Base-by-base conservation (phyloP, 1,284 basidiomycete species). In the Ceratobasidium sp. region DNA sequence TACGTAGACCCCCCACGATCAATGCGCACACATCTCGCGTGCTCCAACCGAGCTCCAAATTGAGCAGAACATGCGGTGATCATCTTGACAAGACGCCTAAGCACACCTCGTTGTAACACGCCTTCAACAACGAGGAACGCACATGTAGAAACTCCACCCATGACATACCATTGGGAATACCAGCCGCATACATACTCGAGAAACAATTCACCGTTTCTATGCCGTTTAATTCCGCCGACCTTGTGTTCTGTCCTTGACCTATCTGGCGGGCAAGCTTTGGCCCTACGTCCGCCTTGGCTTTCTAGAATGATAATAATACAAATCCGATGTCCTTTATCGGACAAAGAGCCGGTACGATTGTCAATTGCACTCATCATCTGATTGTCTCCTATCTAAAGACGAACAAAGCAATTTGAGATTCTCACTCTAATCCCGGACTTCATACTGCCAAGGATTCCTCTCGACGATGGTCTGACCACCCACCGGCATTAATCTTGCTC, bases 391-490 rank as follows among this genome's bases (percentile, higher is more conserved):
- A 3, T 18, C 43, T 10, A 45, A 45, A 45, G 18, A 45, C 9
- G 43, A n/a, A 45, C 14, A 6, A 39, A 6, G 36, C 36, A 6
- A n/a, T n/a, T n/a, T n/a, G n/a, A n/a, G n/a, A n/a, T n/a, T n/a
- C n/a, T n/a, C n/a, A n/a, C n/a, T n/a, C n/a, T n/a, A 58, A 58
- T 58, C 57, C 57, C 57, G 57, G 23, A 21, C 50, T 14, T 39
- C 36, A 9, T 16, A 3, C n/a, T 34, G 57, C 57, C 57, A 58
- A 58, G 57, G 32, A 58, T 58, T 23, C 34, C 36, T 6, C 39
- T 23, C 41, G 34, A 14, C 32, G 34, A 34, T 32, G 10, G n/a
- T n/a, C n/a, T n/a, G n/a, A n/a, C n/a, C n/a, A 50, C 4, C 5
- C 21, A 50, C 48, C 48, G 48, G 21, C 48, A 50, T 16, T 28